Percentiles rank a stretch among this genome's conserved stretches.
Evolutionary conservation across 805 yeast species (phyloP).

Genomic region (Barnettozyma salicaria): DNA sequence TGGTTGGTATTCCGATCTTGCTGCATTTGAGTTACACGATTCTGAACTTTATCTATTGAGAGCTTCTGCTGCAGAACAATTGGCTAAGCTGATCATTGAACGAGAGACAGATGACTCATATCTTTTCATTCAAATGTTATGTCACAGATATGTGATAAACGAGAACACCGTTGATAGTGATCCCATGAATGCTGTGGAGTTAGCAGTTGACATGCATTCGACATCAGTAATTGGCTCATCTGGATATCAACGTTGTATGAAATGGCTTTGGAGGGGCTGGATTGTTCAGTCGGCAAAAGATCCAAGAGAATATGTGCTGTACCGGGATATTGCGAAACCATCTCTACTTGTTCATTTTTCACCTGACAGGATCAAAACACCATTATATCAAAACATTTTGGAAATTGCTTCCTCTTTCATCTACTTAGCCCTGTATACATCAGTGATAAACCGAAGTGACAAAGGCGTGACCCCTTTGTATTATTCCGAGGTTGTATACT

Average conservation of each 20-base stretch:
- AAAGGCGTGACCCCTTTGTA: slow-evolving; percentile 32
- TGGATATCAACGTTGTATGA: slow-evolving; percentile 80
- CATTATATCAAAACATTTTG: slow-evolving; percentile 69
- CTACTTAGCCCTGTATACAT: slow-evolving; percentile 55
- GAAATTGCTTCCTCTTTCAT: slow-evolving; percentile 63
- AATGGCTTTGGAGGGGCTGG: slow-evolving; percentile 95
- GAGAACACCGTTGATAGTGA: slow-evolving; percentile 53
- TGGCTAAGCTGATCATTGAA: slow-evolving; percentile 70
- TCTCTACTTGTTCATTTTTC: slow-evolving; percentile 59
- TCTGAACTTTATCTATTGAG: slow-evolving; percentile 56
- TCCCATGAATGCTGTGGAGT: slow-evolving; percentile 73
- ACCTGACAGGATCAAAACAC: slow-evolving; percentile 81
- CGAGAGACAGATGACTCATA: slow-evolving; percentile 46
- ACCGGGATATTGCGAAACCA: slow-evolving; percentile 52
- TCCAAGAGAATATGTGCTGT: slow-evolving; percentile 62
- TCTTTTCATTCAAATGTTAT: slow-evolving; percentile 67
- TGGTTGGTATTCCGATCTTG: slow-evolving; percentile 66
- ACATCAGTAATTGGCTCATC: slow-evolving; percentile 70
- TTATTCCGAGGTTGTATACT: slow-evolving; percentile 49
- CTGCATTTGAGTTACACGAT: slow-evolving; percentile 57
- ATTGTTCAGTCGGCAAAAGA: slow-evolving; percentile 68
- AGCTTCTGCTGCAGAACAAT: slow-evolving; percentile 62
- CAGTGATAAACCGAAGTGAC: slow-evolving; percentile 54
- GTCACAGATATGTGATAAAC: slow-evolving; percentile 66
- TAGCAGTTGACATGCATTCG: slow-evolving; percentile 82